These are phyloP conservation scores for Cutaneotrichosporon sp. DNA, from an alignment of 1,284 basidiomycete genomes.

Conservation along the genomic window DNA sequence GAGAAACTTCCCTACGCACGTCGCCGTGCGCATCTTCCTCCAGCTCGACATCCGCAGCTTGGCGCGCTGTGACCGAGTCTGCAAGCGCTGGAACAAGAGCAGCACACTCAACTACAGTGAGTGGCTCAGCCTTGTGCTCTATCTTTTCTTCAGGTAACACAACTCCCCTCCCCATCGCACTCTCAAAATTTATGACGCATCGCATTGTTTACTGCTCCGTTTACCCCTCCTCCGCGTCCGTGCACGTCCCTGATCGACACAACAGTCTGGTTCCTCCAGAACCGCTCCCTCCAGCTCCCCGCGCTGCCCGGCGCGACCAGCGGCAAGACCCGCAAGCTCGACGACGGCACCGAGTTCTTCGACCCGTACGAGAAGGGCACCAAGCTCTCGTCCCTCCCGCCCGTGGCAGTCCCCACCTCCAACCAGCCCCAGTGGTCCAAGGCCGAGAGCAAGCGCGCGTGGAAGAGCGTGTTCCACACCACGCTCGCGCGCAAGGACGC, in stretches of 20 bases:
- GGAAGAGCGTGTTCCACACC: conserved; percentile 44
- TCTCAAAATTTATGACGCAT: not conserved
- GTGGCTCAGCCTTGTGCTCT: conserved; percentile 43
- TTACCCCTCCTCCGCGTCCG: not conserved
- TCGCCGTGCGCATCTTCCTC: conserved; percentile 74
- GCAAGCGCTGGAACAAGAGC: conserved; percentile 79
- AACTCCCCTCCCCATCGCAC: not conserved
- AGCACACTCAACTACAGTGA: conserved; percentile 85
- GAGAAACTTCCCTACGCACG: conserved; percentile 70
- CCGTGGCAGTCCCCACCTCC: conserved; percentile 58
- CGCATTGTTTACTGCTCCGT: not conserved
- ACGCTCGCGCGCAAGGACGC: conserved; percentile 44
- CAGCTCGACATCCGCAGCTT: conserved; percentile 67
- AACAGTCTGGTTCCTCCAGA: conserved; percentile 84
- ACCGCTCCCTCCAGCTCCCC: conserved; percentile 52
- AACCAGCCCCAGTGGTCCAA: conserved; percentile 54
- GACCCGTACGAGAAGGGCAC: conserved; percentile 53
- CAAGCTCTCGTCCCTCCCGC: conserved; percentile 54
- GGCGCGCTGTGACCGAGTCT: conserved; percentile 74
- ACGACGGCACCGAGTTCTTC: conserved; percentile 51
- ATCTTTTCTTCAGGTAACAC: not conserved
- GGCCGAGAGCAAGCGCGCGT: conserved; percentile 49
- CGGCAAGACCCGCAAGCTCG: conserved; percentile 54
- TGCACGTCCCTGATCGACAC: not conserved
- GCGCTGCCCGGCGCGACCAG: conserved; percentile 46